phyloP scores from a whole-genome alignment of 192 early-diverging fungal species.

The Gryganskiella cystojenkinii region DNA sequence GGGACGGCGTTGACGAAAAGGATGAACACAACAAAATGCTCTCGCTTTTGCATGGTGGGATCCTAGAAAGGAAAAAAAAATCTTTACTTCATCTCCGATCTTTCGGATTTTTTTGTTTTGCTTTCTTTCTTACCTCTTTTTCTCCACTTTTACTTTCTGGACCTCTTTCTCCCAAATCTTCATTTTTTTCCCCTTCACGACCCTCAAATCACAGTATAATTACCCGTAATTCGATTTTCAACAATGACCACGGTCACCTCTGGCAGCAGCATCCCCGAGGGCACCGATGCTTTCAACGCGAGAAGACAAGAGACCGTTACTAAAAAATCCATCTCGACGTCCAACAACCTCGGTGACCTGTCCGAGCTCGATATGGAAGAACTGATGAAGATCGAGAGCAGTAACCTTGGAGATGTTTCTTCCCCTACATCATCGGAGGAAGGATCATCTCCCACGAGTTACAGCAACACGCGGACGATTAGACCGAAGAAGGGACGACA shows the following conservation, averaged over 20 bases:
- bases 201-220: background rate
- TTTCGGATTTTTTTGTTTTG: background rate
- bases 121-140: background rate
- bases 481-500: conserved; percentile 42
- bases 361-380: conserved; percentile 24
- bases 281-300: no score
- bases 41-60: no score
- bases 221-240: background rate
- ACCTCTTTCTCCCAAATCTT: background rate
- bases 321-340: background rate
- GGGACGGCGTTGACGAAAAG: no score
- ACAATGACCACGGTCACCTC: no score
- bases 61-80: no score
- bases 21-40: no score
- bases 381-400: conserved; percentile 19
- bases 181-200: background rate
- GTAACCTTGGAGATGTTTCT: background rate
- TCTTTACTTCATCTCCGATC: background rate
- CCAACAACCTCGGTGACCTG: background rate
- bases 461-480: conserved; percentile 31
- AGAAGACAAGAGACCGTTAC: no score
- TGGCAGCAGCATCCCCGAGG: no score
- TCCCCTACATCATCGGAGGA: background rate
- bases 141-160: background rate
- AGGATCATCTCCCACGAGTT: conserved; percentile 7